Base-by-base conservation (phyloP, 768 basidiomycete species). In the Mycena kentingensis region DNA sequence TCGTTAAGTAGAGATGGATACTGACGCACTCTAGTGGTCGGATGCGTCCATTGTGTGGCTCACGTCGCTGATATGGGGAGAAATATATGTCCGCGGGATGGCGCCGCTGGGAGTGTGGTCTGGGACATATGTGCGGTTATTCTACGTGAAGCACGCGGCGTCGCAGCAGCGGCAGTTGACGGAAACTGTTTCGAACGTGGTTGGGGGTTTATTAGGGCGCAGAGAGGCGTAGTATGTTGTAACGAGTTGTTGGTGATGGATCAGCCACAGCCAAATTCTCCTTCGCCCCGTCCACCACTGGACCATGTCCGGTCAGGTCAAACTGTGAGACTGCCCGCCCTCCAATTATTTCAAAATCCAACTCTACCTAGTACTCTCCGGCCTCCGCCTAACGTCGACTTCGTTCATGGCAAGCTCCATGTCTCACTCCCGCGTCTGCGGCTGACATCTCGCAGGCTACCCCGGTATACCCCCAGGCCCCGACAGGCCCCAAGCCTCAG, bases 21-120 rank as follows among this genome's bases (percentile, higher is more conserved):
- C 35, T 47, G 48, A 55, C 31, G 60, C 28, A 52, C 38, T 52
- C 11, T 51, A 95, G 91, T 97, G 94, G 94, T 90, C 93, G 12
- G 90, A 94, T 60, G 87, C 91, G 2, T 94, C 93, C 2, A 77
- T 89, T 53, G 80, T 94, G 16, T 98, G 97, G 96, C 77, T 96
- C 31, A 90, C 93, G 4, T 93, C 91, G 1, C 72, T 98, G 47
- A 85, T 95, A 19, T 99, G 96, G 94, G 95, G 97, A 34, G 92
- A 95, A 65, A 82, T 96, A 18, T 99, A 95, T 65, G 88, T 97
- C 19, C 86, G 88, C 41, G 89, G 87, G 5, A 89, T 95, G 83
- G 82, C 86, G 2, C 88, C 89, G 1, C 74, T 93, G 21, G 91
- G 90, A 12, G 83, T 95, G 36, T 98, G 95, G 93, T 91, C 90